phyloP scores from a whole-genome alignment of 2,329 filamentous ascomycete genomes.

The Fusarium buxicola region DNA sequence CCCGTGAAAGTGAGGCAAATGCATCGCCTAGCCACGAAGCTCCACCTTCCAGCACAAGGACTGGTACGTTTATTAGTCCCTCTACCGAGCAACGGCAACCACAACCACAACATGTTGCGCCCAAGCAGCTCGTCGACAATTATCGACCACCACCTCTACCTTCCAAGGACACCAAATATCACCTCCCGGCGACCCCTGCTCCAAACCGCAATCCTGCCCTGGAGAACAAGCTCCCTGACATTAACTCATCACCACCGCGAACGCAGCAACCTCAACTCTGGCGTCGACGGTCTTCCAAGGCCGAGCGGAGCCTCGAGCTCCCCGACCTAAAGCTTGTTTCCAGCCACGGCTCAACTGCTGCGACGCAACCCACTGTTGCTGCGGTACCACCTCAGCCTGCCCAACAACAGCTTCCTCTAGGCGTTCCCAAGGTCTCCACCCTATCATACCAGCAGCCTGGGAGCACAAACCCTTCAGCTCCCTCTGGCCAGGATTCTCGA shows the following conservation, averaged over 20 bases:
- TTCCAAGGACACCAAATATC: slow-evolving; percentile 44
- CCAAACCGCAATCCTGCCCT: slow-evolving; percentile 25
- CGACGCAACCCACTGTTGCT: slow-evolving; percentile 36
- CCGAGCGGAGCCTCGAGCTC: slow-evolving; percentile 59
- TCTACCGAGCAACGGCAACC: slow-evolving; percentile 37
- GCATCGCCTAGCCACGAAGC: slow-evolving; percentile 41
- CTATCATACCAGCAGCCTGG: slow-evolving; percentile 30
- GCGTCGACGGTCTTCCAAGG: slow-evolving; percentile 64
- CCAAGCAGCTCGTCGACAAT: slow-evolving; percentile 19
- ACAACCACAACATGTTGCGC: slow-evolving; percentile 40
- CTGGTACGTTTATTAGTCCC: slow-evolving; percentile 33
- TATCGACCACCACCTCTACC: slow-evolving; percentile 41
- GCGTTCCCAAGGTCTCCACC: slow-evolving; percentile 33
- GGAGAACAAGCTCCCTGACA: slow-evolving; percentile 25
- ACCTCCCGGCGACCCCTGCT: slow-evolving; percentile 38
- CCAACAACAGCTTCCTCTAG: slow-evolving; percentile 32
- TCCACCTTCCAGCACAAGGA: slow-evolving; percentile 41
- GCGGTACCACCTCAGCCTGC: slow-evolving; percentile 22
- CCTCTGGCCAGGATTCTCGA: slow-evolving; percentile 24
- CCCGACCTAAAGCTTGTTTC: slow-evolving; percentile 61
- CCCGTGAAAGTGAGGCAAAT: slow-evolving; percentile 39
- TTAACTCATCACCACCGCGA: slow-evolving; percentile 45
- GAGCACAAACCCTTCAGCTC: slow-evolving; percentile 18
- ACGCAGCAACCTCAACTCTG: slow-evolving; percentile 53
- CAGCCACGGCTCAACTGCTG: slow-evolving; percentile 64